A percentile compares a stretch with the other conserved stretches of the same genome.
These are phyloP conservation scores for Ogataea saltuana DNA, from an alignment of 805 yeast genomes.

Conservation along the genomic window DNA sequence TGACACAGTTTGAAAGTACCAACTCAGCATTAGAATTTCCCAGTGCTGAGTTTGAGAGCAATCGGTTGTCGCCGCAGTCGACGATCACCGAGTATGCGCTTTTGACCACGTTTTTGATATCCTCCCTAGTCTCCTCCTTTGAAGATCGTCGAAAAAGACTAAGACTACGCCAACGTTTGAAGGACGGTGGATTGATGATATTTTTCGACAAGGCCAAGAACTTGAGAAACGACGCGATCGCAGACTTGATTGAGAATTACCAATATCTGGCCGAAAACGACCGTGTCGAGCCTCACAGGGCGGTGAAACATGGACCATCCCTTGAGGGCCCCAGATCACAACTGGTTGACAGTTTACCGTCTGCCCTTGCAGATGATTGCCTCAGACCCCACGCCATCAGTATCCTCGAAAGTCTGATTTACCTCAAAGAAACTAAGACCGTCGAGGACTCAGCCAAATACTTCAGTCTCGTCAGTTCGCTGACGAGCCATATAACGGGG, in stretches of 20 bases:
- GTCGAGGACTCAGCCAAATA: slow-evolving; percentile 9
- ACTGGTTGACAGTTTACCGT: slow-evolving; percentile 35
- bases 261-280: slow-evolving; percentile 58
- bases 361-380: slow-evolving; percentile 21
- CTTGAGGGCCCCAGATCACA: too few species aligned
- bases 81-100: slow-evolving; percentile 58
- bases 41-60: slow-evolving; percentile 9
- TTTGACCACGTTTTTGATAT: slow-evolving; percentile 68
- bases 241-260: slow-evolving; percentile 66
- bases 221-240: slow-evolving; percentile 57
- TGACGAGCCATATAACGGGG: slow-evolving; percentile 17
- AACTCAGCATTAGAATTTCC: slow-evolving; percentile 10
- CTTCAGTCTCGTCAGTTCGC: slow-evolving; percentile 12
- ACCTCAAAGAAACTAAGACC: slow-evolving; percentile 13
- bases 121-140: slow-evolving; percentile 56
- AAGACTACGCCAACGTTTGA: slow-evolving; percentile 59
- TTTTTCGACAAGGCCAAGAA: slow-evolving; percentile 53
- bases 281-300: slow-evolving; percentile 38
- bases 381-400: slow-evolving; percentile 2
- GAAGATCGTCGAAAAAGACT: slow-evolving; percentile 42
- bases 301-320: slow-evolving; percentile 7
- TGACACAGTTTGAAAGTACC: slow-evolving; percentile 12
- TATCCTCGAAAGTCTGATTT: slow-evolving; percentile 16
- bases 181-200: slow-evolving; percentile 54
- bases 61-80: slow-evolving; percentile 20